phyloP scores from a whole-genome alignment of 768 basidiomycete species.

The Podaxis mareebaensis region DNA sequence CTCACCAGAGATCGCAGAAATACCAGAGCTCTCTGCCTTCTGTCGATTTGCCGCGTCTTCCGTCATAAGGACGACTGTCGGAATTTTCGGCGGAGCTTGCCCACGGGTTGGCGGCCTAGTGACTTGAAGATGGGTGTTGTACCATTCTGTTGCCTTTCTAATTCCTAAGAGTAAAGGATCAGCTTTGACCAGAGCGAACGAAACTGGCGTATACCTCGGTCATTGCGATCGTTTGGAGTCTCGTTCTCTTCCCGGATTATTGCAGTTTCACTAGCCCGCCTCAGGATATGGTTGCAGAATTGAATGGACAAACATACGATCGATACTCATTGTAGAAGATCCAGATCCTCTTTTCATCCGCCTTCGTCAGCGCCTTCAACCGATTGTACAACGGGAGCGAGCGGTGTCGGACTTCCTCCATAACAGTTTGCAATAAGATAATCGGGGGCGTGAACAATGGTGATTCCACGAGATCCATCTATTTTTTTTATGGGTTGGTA shows the following conservation, averaged over 20 bases:
- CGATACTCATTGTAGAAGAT: constrained; percentile 87
- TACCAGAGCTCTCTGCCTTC: constrained; percentile 68
- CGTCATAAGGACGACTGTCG: constrained; percentile 78
- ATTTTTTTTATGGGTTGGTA: constrained; percentile 14
- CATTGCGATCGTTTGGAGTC: constrained; percentile 92
- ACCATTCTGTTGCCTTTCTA: constrained; percentile 86
- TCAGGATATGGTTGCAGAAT: not conserved
- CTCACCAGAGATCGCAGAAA: constrained; percentile 63
- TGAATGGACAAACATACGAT: constrained; percentile 52
- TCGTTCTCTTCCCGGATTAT: constrained; percentile 76
- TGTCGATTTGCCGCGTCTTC: constrained; percentile 86
- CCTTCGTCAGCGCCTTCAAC: constrained; percentile 78
- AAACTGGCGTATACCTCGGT: constrained; percentile 63
- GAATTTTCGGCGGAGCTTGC: constrained; percentile 42
- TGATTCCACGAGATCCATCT: constrained; percentile 96
- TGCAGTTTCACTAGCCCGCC: constrained; percentile 66
- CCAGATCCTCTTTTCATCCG: constrained; percentile 85
- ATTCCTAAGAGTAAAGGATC: constrained; percentile 59
- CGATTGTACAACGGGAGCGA: constrained; percentile 92
- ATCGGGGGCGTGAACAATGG: constrained; percentile 74
- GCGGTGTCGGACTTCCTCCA: constrained; percentile 95
- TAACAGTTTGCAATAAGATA: constrained; percentile 90
- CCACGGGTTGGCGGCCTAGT: constrained; percentile 54
- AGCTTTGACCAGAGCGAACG: not conserved
- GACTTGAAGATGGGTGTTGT: constrained; percentile 67